Evolutionary conservation across 1,284 basidiomycete species (phyloP).

Genomic region (Pyrrhoderma lamaoense): DNA sequence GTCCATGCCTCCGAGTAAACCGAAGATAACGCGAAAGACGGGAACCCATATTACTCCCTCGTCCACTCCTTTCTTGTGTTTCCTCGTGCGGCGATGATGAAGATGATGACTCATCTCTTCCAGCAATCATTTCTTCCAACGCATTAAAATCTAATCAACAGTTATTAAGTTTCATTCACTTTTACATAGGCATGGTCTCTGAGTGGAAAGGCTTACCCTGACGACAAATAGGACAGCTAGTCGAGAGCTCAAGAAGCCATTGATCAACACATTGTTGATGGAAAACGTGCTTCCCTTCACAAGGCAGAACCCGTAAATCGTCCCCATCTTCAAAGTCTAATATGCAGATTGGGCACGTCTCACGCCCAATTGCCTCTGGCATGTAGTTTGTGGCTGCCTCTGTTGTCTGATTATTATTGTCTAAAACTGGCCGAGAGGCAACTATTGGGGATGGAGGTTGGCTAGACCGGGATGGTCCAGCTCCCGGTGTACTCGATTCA

Average conservation of each 20-base stretch:
- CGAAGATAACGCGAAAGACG: slow-evolving; percentile 65
- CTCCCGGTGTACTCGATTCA: slow-evolving; percentile 11
- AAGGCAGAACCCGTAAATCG: slow-evolving; percentile 81
- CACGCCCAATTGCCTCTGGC: slow-evolving; percentile 63
- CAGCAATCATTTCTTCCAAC: slow-evolving; percentile 40
- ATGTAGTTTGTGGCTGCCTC: slow-evolving; percentile 22
- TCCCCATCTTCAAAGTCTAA: slow-evolving; percentile 91
- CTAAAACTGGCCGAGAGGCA: not conserved
- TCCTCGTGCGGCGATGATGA: slow-evolving; percentile 24
- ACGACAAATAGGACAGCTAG: slow-evolving; percentile 85
- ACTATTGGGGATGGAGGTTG: not conserved
- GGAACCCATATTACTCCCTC: slow-evolving; percentile 26
- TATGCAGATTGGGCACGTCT: slow-evolving; percentile 91
- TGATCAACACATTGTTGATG: slow-evolving; percentile 79
- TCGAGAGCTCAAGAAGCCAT: slow-evolving; percentile 85
- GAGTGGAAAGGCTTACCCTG: slow-evolving; percentile 51
- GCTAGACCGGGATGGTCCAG: slow-evolving; percentile 8
- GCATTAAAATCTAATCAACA: slow-evolving; percentile 38
- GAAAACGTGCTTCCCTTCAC: slow-evolving; percentile 83
- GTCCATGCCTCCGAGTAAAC: slow-evolving; percentile 40
- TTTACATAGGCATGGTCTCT: not conserved
- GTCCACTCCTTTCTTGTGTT: slow-evolving; percentile 22
- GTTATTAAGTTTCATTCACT: slow-evolving; percentile 9
- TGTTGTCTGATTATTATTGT: not conserved
- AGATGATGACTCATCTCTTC: slow-evolving; percentile 24